Percentiles rank a stretch among this genome's conserved stretches.
Evolutionary conservation across 306 rosid species (phyloP).

Genomic region (Lupinus albus): DNA sequence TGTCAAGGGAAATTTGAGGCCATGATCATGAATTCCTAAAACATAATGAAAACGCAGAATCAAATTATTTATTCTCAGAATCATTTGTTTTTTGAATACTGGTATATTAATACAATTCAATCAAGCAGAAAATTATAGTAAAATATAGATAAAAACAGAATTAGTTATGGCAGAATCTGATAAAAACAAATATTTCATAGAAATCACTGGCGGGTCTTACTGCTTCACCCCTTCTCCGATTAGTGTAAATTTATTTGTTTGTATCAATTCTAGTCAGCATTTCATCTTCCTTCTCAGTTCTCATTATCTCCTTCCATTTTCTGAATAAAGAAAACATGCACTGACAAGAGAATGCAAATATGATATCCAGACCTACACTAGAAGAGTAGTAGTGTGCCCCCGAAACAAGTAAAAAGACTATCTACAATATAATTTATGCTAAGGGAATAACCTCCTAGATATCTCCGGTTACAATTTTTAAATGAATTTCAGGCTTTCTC

Average conservation of each 20-base stretch:
- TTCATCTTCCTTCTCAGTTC: neutral
- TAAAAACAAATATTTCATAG: neutral
- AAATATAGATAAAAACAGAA: neutral
- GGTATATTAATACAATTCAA: neutral
- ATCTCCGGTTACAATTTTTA: neutral
- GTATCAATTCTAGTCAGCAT: neutral
- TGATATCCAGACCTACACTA: neutral
- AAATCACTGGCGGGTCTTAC: neutral
- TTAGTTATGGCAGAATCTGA: neutral
- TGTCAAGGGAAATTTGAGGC: neutral
- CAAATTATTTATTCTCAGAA: neutral
- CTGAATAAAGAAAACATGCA: neutral
- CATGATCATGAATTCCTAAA: conserved; percentile 6
- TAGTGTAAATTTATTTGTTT: neutral
- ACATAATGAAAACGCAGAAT: conserved; percentile 1
- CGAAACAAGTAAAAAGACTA: neutral
- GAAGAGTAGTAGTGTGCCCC: neutral
- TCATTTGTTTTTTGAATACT: neutral
- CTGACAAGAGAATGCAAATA: neutral
- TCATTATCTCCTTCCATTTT: neutral
- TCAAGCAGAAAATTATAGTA: neutral
- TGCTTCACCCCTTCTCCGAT: neutral
- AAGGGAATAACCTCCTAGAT: neutral
- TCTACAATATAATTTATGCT: neutral
- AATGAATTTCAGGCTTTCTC: neutral